These are phyloP conservation scores for Monilinia fructigena DNA, from an alignment of 2,329 filamentous ascomycete species.

Conservation along the genomic window DNA sequence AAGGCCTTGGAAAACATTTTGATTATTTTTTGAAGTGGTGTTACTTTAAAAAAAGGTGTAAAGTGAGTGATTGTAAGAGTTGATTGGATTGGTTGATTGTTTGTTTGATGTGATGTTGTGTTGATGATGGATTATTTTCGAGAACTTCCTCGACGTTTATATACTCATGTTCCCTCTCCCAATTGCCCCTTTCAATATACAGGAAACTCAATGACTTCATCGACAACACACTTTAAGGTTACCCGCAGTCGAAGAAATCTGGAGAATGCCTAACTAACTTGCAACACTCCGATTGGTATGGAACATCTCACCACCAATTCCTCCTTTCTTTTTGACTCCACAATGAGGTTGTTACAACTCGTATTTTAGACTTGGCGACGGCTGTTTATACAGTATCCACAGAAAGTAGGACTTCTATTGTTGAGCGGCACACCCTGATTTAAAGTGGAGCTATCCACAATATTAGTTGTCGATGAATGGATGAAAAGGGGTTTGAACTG, in stretches of 20 bases:
- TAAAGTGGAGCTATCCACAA: neutral
- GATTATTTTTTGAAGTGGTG: slow-evolving; percentile 9
- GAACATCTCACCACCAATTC: slow-evolving; percentile 10
- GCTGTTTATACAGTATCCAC: neutral
- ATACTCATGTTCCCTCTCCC: slow-evolving; percentile 6
- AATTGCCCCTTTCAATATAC: neutral
- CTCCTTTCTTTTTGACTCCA: neutral
- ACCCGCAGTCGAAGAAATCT: neutral
- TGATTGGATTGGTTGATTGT: neutral
- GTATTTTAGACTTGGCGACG: slow-evolving; percentile 3
- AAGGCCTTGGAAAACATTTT: slow-evolving; percentile 26
- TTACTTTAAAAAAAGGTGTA: slow-evolving; percentile 7
- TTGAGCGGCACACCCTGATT: neutral
- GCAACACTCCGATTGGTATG: neutral
- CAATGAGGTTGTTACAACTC: slow-evolving; percentile 11
- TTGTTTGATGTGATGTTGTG: slow-evolving; percentile 4
- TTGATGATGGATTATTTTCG: neutral
- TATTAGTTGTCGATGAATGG: neutral
- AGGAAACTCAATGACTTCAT: slow-evolving; percentile 9
- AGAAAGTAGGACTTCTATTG: too few species aligned
- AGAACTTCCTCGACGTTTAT: slow-evolving; percentile 14
- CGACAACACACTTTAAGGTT: neutral
- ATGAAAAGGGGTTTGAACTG: neutral
- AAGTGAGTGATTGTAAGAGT: neutral
- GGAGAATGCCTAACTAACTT: neutral